Base-by-base conservation (phyloP, 345 rosid genomes). In the Aethionema arabicum region DNA sequence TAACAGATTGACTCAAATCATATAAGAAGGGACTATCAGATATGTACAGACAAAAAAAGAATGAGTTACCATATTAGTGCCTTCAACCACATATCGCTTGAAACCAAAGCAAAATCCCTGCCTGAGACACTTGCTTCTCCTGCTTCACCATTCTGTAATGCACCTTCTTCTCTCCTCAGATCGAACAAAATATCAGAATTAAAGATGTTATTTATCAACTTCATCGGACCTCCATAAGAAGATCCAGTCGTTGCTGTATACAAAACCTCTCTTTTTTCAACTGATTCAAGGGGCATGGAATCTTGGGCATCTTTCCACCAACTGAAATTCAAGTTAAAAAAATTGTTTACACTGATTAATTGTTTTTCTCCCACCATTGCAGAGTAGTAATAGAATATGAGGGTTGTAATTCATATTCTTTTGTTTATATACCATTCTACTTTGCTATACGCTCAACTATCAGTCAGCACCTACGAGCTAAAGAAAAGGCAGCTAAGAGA, bases 251-350 rank as follows among this genome's bases (percentile, higher is more conserved):
- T 74, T 11, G 90, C 97, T 3, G 80, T 79, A 61, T 84, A 93
- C 75, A 86, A 32, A 60, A 90, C 41, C 77, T 84, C 97, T 70
- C 66, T 80, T 63, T 75, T 85, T 47, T 68, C 82, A 75, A 67
- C 82, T 5, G 87, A 61, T 65, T 78, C 85, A 45, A 52, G 32
- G 16, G 68, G 74, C 63, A 56, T 13, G 52, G 85, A 78, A 67
- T 73, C 87, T 32, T 77, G 80, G 3, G 96, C 90, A 72, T 83
- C 96, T 68, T 77, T 88, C 99, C 97, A 90, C 99, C 99, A 90
- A 85, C 99, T 93, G 65, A 65, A 61, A 68, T 55, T n/a, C 39
- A 52, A 62, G 33, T 39, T 54, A 16, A 5, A 49, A 49, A 5
- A 5, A 55, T 13, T 2, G 30, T 39, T 4, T 51, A 14, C 53